phyloP scores from a whole-genome alignment of 2,329 filamentous ascomycete genomes.

The Apiospora koreana region DNA sequence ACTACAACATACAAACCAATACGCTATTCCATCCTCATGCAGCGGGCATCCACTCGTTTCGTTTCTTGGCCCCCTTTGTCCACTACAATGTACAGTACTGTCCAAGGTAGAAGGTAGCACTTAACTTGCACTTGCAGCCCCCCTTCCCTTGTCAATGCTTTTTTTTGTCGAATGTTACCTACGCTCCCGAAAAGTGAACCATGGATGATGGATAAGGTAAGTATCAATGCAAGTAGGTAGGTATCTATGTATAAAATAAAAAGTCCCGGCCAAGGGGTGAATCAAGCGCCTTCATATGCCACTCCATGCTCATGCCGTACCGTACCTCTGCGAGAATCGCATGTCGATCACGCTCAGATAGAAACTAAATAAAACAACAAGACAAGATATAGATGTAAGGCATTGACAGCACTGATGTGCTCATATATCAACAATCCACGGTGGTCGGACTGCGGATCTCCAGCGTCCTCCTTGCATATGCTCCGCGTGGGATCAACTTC shows the following conservation, averaged over 20 bases:
- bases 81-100: background rate
- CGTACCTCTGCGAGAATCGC: background rate
- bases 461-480: background rate
- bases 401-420: background rate
- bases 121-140: too few species aligned
- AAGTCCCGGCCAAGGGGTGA: background rate
- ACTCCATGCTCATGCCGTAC: background rate
- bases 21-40: constrained; percentile 4
- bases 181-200: background rate
- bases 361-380: too few species aligned
- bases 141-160: too few species aligned
- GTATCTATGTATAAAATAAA: background rate
- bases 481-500: background rate
- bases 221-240: background rate
- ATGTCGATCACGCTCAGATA: background rate
- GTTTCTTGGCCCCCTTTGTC: constrained; percentile 7
- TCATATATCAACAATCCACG: background rate
- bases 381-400: background rate
- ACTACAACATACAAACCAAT: background rate
- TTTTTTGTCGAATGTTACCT: background rate
- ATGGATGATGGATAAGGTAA: too few species aligned
- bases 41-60: constrained; percentile 1
- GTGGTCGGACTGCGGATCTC: constrained; percentile 2
- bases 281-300: background rate
- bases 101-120: background rate